phyloP scores from a whole-genome alignment of 2,329 filamentous ascomycete species.

The Nothophoma quercina region DNA sequence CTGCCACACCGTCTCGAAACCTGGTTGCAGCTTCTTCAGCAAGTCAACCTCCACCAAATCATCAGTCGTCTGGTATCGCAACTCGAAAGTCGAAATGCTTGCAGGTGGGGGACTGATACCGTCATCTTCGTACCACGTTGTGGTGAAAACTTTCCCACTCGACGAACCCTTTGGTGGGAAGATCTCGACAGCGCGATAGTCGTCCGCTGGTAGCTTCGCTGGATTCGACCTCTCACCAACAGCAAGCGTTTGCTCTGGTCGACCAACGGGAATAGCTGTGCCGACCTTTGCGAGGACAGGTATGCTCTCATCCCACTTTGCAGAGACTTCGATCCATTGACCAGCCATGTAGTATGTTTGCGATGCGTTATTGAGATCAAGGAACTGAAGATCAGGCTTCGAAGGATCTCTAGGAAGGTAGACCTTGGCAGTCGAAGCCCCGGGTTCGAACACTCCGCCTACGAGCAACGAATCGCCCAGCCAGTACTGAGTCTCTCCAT shows the following conservation, averaged over 20 bases:
- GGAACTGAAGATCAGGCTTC: conserved; percentile 61
- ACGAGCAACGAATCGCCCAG: conserved; percentile 72
- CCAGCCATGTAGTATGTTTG: conserved; percentile 65
- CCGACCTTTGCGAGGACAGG: conserved; percentile 64
- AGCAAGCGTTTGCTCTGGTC: conserved; percentile 59
- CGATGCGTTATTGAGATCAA: conserved; percentile 70
- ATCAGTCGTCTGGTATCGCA: conserved; percentile 46
- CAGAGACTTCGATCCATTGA: conserved; percentile 61
- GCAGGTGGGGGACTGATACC: conserved; percentile 57
- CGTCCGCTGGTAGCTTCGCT: conserved; percentile 58
- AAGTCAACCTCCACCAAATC: conserved; percentile 56
- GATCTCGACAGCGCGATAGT: conserved; percentile 65
- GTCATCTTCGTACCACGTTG: conserved; percentile 65
- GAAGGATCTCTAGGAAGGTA: conserved; percentile 65
- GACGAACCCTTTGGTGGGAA: conserved; percentile 60
- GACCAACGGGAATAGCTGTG: conserved; percentile 62
- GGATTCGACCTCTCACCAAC: conserved; percentile 58
- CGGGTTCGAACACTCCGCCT: conserved; percentile 71
- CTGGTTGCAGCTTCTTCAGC: conserved; percentile 47
- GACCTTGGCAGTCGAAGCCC: conserved; percentile 61
- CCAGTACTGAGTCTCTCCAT: conserved; percentile 77
- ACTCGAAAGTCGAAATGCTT: conserved; percentile 36
- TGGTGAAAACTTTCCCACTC: conserved; percentile 46
- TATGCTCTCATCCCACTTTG: conserved; percentile 63
- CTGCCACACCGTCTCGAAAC: conserved; percentile 60